A percentile compares a stretch with the other conserved stretches of the same genome.
Conservation (phyloP, 768 basidiomycete species). For the Mycena indigotica region DNA sequence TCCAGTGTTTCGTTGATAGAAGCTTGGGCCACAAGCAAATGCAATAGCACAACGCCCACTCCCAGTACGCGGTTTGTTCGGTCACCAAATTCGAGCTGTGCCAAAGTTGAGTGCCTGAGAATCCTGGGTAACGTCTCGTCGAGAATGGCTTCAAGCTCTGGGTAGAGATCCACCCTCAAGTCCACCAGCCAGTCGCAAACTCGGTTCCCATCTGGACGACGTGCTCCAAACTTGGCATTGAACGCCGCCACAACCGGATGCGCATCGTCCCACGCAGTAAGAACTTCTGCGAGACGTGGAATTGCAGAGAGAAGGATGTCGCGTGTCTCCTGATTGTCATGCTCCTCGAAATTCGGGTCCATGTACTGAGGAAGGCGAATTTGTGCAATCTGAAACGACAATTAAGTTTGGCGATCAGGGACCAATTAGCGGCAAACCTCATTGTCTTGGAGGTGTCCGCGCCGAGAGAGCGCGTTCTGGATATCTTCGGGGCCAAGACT, state of each 20-base stretch:
- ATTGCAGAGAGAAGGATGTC: not conserved
- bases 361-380: conserved; percentile 2
- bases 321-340: not conserved
- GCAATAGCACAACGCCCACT: conserved; percentile 6
- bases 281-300: not conserved
- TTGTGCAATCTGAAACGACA: not conserved
- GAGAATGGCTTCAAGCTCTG: conserved; percentile 1
- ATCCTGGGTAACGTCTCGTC: not conserved
- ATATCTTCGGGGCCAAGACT: not conserved
- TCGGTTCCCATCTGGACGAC: not conserved
- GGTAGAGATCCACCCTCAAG: not conserved
- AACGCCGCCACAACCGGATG: not conserved
- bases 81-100: not conserved
- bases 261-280: not conserved
- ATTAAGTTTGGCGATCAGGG: not conserved
- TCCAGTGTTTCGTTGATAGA: conserved; percentile 1
- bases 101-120: not conserved
- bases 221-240: not conserved
- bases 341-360: not conserved
- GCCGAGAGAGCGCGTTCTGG: not conserved
- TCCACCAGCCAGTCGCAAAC: not conserved
- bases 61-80: not conserved
- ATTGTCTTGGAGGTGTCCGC: not conserved
- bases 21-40: conserved; percentile 2
- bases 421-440: not conserved